Percentiles rank a stretch among this genome's conserved stretches.
These are phyloP conservation scores for Agrocybe praecox DNA, from an alignment of 768 basidiomycete genomes.

Conservation along the genomic window DNA sequence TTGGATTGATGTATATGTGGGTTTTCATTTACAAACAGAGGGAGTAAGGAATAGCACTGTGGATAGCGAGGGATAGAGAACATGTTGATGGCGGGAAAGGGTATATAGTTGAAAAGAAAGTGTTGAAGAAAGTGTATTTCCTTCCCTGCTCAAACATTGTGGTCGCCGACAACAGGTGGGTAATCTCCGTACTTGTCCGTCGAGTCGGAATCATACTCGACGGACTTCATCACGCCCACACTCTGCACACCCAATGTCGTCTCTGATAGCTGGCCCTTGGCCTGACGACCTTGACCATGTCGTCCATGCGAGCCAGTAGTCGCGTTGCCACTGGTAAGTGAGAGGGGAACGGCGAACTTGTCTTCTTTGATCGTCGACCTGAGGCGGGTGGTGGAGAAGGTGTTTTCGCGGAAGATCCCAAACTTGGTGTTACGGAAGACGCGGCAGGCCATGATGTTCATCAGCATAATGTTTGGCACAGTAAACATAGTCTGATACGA, in stretches of 20 bases:
- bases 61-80: no score
- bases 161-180: background rate
- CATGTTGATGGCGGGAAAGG: no score
- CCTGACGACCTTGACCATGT: background rate
- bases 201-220: background rate
- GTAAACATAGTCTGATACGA: constrained; percentile 13
- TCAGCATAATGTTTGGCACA: constrained; percentile 15
- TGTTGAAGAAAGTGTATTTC: no score
- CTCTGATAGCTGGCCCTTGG: background rate
- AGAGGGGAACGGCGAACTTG: background rate
- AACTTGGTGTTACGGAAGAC: constrained; percentile 15
- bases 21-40: no score
- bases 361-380: background rate
- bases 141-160: background rate
- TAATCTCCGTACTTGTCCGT: background rate
- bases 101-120: no score
- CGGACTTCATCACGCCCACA: background rate
- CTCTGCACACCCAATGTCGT: background rate
- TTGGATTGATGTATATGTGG: no score
- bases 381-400: background rate
- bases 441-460: constrained; percentile 20
- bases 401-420: constrained; percentile 3
- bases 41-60: no score
- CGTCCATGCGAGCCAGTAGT: background rate
- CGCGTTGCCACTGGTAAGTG: background rate